Base-by-base conservation (phyloP, 202 grass and related monocot genomes). In the Thinopyrum obtusiflorum region DNA sequence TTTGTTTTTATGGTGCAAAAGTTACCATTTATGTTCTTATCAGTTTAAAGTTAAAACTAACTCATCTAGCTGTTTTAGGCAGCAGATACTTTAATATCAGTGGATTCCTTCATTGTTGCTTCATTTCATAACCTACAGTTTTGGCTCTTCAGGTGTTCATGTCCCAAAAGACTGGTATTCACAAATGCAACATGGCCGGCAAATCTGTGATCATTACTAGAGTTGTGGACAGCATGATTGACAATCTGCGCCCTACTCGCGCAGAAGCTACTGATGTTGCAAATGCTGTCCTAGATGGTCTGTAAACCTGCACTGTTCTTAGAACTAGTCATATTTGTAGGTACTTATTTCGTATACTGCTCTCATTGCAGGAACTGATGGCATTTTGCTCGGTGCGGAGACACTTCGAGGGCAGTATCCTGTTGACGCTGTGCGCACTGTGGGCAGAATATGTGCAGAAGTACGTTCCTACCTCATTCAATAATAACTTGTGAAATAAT, bases 251-350 rank as follows among this genome's bases (percentile, higher is more conserved):
- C 31, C 96, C 96, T 65, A 98, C 96, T 74, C 93, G 96, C 85
- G 96, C 96, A 61, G 96, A 98, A 88, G 96, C 96, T 2, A 98
- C 93, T 85, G 96, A 98, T 89, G 96, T 98, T 69, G 96, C 96
- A 88, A 98, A 98, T 88, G 96, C 96, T 81, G 91, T 98, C 49
- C 90, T 98, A 63, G 96, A 98, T 92, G 96, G 96, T 98, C 11
- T 59, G 69, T 76, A 62, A 24, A 76, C 53, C 51, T 85, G 68
- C 17, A 72, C 25, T 73, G 42, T 55, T 63, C 86, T 79, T 86
- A 65, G 20, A 26, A 42, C 40, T n/a, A 82, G 9, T 73, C 69
- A 27, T 69, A 47, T 39, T 24, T 11, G 37, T 61, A 76, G 73
- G 73, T 33, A 20, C 67, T 81, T 76, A 76, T 68, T 47, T 80